Evolutionary conservation across 1,284 basidiomycete genomes (phyloP).

Genomic region (Rhodotorula sp.): DNA sequence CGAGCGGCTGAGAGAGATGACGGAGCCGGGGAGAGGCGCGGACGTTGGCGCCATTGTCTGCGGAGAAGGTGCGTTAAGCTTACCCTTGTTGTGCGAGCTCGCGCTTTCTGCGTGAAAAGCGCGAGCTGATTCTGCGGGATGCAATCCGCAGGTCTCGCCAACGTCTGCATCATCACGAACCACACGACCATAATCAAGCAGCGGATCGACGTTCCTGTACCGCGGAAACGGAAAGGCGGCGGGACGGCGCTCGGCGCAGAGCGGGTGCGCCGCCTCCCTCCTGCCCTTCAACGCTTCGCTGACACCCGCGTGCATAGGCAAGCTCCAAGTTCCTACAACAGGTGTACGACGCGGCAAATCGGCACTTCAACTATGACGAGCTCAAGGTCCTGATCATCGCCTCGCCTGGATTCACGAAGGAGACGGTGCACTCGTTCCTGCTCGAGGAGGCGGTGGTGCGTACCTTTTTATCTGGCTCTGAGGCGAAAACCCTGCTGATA

Average conservation of each 20-base stretch:
- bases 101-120: too few species aligned
- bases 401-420: slow-evolving; percentile 93
- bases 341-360: slow-evolving; percentile 81
- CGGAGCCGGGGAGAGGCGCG: slow-evolving; percentile 86
- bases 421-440: slow-evolving; percentile 83
- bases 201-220: slow-evolving; percentile 84
- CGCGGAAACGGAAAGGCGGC: slow-evolving; percentile 82
- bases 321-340: slow-evolving; percentile 36
- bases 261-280: slow-evolving; percentile 57
- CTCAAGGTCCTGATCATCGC: slow-evolving; percentile 93
- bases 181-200: slow-evolving; percentile 96
- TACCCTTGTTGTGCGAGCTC: too few species aligned
- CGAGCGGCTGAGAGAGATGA: slow-evolving; percentile 80
- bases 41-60: slow-evolving; percentile 96
- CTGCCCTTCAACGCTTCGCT: not conserved
- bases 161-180: slow-evolving; percentile 90
- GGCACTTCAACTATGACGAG: slow-evolving; percentile 80
- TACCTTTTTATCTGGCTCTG: slow-evolving; percentile 8
- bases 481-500: not conserved
- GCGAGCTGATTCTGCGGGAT: not conserved
- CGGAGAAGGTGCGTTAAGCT: slow-evolving; percentile 69
- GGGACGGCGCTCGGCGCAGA: slow-evolving; percentile 72
- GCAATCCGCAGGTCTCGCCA: slow-evolving; percentile 68
- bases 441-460: slow-evolving; percentile 69
- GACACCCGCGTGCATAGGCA: slow-evolving; percentile 16